Base-by-base conservation (phyloP, 768 basidiomycete genomes). In the Calocybe cyanea region DNA sequence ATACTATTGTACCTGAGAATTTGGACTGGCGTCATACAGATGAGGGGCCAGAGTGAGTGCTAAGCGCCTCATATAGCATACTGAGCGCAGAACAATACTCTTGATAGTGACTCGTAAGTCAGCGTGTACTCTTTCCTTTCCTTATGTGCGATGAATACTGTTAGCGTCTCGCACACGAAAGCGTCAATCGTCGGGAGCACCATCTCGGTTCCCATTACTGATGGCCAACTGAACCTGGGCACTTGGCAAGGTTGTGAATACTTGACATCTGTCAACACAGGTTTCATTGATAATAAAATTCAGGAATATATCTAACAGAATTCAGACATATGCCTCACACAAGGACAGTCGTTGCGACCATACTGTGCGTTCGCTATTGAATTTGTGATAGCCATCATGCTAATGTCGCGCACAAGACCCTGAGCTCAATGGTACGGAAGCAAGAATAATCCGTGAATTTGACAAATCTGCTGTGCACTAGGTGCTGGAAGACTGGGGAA, bases 161-260 rank as follows among this genome's bases (percentile, higher is more conserved):
- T 24, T 54, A 91, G 87, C 5, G 92, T 87, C 30, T 93, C 90
- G 2, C 94, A 96, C 62, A 91, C 91, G 18, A 96, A 97, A 62
- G 79, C 90, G 2, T 81, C 90, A 3, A 73, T 97, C 24, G 71
- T 96, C 37, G 93, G 94, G 15, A 75, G 86, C 15, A 84, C 88
- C 0, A 73, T 96, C 47, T 81, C 83, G 10, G 59, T 97, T 32
- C 93, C 93, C 2, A 90, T 97, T 54, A 86, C 87, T 2, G 75
- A 85, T 47, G 89, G 80, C 5, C 68, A 72, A 38, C 67, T 95
- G 53, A 88, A 85, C 51, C 68, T 96, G 40, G 93, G 93, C 9
- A 93, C 89, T 18, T 96, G 93, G 93, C 93, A 96, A 76, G 92
- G 90, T 79, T 28, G 6, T 33, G 15, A 17, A 36, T 25, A 35